Percentiles rank a stretch among this genome's conserved stretches.
Conservation (phyloP, 139 green algal species). For the Raphidocelis subcapitata region DNA sequence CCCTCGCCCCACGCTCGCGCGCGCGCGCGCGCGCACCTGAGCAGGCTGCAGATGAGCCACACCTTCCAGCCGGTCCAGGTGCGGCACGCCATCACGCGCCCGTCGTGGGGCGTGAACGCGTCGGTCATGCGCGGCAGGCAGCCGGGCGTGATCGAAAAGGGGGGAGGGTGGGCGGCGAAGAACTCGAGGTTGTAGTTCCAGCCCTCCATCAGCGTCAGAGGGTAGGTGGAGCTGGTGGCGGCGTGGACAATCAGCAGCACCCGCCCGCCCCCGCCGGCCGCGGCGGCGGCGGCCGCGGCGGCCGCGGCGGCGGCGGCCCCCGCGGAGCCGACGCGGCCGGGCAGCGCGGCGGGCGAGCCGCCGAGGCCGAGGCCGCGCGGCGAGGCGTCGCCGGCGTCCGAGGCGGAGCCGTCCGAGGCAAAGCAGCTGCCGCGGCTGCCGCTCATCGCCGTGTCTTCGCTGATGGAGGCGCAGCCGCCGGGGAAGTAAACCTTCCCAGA, state of each 20-base stretch:
- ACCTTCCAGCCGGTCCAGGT: slow-evolving; percentile 15
- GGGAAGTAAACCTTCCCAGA: too few species aligned
- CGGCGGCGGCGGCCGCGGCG: background rate
- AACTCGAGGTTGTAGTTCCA: slow-evolving; percentile 32
- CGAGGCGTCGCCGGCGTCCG: too few species aligned
- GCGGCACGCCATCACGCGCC: slow-evolving; percentile 9
- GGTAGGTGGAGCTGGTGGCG: slow-evolving; percentile 30
- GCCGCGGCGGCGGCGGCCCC: background rate
- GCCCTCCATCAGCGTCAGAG: slow-evolving; percentile 32
- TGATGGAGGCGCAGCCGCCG: too few species aligned
- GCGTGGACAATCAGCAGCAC: slow-evolving; percentile 34
- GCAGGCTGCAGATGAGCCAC: background rate
- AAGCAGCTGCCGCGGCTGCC: too few species aligned
- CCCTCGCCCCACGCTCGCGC: too few species aligned
- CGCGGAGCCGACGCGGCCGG: too few species aligned
- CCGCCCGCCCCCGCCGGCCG: background rate
- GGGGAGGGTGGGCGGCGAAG: slow-evolving; percentile 24
- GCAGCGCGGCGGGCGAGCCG: too few species aligned
- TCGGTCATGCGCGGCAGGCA: background rate
- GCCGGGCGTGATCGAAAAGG: slow-evolving; percentile 22
- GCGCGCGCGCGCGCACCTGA: background rate
- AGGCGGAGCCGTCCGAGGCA: too few species aligned
- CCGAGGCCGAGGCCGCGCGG: too few species aligned
- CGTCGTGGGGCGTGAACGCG: slow-evolving; percentile 6
- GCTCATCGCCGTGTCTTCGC: too few species aligned